Percentiles rank a stretch among this genome's conserved stretches.
Conservation (phyloP, 2,329 filamentous ascomycete species). For the Verticillium alfalfae region DNA sequence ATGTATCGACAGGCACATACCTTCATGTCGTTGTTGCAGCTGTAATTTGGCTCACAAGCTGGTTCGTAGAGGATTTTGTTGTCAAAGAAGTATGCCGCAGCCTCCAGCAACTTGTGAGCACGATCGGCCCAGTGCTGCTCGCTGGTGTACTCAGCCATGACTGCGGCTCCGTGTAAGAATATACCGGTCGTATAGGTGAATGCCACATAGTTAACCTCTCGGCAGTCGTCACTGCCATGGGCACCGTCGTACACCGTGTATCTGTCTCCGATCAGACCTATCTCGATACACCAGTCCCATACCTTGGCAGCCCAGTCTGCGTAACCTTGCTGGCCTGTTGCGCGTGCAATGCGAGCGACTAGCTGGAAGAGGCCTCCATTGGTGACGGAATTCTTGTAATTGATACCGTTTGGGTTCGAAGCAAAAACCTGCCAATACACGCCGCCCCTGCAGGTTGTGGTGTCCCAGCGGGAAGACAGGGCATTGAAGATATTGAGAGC, state of each 20-base stretch:
- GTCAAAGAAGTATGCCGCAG: conserved; percentile 45
- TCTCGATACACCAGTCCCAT: conserved; percentile 58
- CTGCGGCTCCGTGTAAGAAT: conserved; percentile 59
- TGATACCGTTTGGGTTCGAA: conserved; percentile 66
- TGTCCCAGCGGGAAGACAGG: conserved; percentile 67
- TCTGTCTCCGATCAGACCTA: conserved; percentile 50
- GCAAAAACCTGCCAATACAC: conserved; percentile 78
- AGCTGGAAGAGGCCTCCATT: conserved; percentile 84
- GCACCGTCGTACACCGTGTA: conserved; percentile 60
- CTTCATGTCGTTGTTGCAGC: conserved; percentile 59
- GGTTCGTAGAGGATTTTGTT: conserved; percentile 55
- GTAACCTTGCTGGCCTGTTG: conserved; percentile 62
- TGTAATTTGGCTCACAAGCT: conserved; percentile 54
- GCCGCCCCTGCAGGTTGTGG: conserved; percentile 61
- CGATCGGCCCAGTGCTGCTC: conserved; percentile 48
- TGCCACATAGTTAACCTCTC: conserved; percentile 42
- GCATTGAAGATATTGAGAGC: conserved; percentile 68
- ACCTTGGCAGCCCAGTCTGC: conserved; percentile 59
- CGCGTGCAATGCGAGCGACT: conserved; percentile 66
- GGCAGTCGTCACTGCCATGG: conserved; percentile 49
- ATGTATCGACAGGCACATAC: not conserved
- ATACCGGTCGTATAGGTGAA: conserved; percentile 65
- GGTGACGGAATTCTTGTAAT: conserved; percentile 77
- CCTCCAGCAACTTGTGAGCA: conserved; percentile 43
- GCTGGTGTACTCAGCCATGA: conserved; percentile 56